Base-by-base conservation (phyloP, 768 basidiomycete genomes). In the Leccinum rimulosum region DNA sequence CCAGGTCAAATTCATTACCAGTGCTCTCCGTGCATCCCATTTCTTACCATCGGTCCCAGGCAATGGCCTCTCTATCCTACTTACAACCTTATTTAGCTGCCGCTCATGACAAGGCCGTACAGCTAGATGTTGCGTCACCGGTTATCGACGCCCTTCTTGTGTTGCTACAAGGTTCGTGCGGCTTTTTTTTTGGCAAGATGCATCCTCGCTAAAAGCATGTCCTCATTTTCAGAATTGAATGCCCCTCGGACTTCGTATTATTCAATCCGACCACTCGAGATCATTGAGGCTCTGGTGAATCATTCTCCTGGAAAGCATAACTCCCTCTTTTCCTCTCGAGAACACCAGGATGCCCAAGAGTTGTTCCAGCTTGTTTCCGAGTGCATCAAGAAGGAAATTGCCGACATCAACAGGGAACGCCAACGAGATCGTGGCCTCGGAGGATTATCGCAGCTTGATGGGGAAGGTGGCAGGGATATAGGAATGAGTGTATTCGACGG, bases 311-410 rank as follows among this genome's bases (percentile, higher is more conserved):
- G 81, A 52, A 82, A 82, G 67, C 71, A 80, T 62, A 81, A 82
- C 64, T 81, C 88, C 0, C 80, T 94, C 11, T 88, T 96, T 73
- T 84, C 85, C 63, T 93, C 93, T 1, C 87, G 93, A 12, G 94
- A 97, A 70, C 96, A 98, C 71, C 96, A 98, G 76, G 96, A 98
- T 71, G 96, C 96, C 5, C 96, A 98, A 69, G 96, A 98, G 70
- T 82, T 98, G n/a, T 98, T 97, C 76, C 89, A 96, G 65, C 86
- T 98, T 33, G 78, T 98, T 9, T 89, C 94, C 1, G 94, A 95
- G 71, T 90, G 87, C 54, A 80, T 98, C 64, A 93, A 93, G 74
- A 88, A 87, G 61, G 96, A 98, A 71, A 80, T 86, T n/a, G 69
- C 76, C 2, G 82, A 87, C 2, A 82, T 97, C 1, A 86, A 88